Base-by-base conservation (phyloP, 1,139 yeast species). In the Hyphopichia wangnamkhiaoensis region DNA sequence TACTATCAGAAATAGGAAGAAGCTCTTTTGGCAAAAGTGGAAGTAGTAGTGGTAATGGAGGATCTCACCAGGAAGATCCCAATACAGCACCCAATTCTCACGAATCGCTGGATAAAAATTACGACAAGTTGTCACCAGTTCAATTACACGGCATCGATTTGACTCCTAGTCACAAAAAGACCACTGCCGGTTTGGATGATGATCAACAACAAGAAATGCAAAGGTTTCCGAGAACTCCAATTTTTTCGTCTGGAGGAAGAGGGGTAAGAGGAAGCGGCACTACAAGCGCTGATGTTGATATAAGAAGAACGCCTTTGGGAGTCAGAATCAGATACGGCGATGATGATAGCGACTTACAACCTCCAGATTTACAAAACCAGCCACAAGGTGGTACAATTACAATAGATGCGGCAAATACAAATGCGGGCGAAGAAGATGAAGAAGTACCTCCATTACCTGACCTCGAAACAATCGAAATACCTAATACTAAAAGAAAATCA, bases 181-280 rank as follows among this genome's bases (percentile, higher is more conserved):
- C 31, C 5, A 13, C 31, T 16, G 32, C 14, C 10, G 13, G n/a
- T 21, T 18, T 9, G 27, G 25, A 47, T 23, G 50, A 46, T 19
- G 53, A 43, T 37, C 58, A 47, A 46, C 61, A 58, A 37, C 61
- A 48, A 36, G 63, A 56, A 33, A 59, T 60, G 6, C 79, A 72
- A 41, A 53, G 80, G 41, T 76, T 76, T 44, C 82, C 82, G 1
- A 59, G 71, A 35, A 74, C 82, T 0, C 80, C 80, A 3, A 68
- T 68, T 39, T 71, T 68, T 38, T 46, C 54, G 33, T 38, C 37
- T n/a, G 52, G 53, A 21, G 50, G 52, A 9, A 46, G 41, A 8
- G 46, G 38, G 18, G 31, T 36, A 25, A 48, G 50, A 40, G 47
- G 55, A 29, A 48, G n/a, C n/a, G n/a, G 50, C 44, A 53, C 54